phyloP scores from a whole-genome alignment of 345 rosid genomes.

The Abelmoschus esculentus region DNA sequence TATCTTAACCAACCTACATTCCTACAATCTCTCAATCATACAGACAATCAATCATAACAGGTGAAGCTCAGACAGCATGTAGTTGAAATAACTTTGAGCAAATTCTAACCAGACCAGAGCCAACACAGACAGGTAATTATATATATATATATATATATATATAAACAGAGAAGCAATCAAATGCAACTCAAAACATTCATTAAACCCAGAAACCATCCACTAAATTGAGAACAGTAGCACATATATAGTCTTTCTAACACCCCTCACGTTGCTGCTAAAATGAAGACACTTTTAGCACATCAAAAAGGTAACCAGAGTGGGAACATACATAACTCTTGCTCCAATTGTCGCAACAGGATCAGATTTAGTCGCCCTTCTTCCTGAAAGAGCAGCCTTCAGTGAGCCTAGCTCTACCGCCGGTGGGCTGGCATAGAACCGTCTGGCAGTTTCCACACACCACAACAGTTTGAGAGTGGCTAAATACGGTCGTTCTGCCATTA shows the following conservation, averaged over 20 bases:
- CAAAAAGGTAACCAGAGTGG: neutral
- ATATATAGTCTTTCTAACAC: neutral
- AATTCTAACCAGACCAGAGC: neutral
- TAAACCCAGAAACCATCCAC: neutral
- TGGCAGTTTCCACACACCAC: slow-evolving; percentile 56
- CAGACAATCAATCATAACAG: neutral
- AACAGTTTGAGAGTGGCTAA: slow-evolving; percentile 57
- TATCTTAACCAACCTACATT: neutral
- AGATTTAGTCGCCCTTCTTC: slow-evolving; percentile 32
- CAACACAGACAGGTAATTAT: neutral
- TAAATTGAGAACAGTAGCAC: neutral
- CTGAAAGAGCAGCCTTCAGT: slow-evolving; percentile 52
- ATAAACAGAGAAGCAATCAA: neutral
- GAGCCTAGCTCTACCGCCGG: slow-evolving; percentile 47
- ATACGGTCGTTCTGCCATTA: slow-evolving; percentile 39
- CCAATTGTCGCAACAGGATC: neutral
- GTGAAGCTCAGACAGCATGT: neutral
- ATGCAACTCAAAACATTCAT: neutral
- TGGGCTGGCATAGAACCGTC: slow-evolving; percentile 48
- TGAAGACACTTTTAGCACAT: neutral
- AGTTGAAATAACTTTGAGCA: neutral
- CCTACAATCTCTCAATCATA: neutral
- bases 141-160: neutral
- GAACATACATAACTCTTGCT: slow-evolving; percentile 7
- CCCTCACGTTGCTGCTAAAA: neutral